phyloP scores from a whole-genome alignment of 441 rosid genomes.

The Macaranga tanarius region DNA sequence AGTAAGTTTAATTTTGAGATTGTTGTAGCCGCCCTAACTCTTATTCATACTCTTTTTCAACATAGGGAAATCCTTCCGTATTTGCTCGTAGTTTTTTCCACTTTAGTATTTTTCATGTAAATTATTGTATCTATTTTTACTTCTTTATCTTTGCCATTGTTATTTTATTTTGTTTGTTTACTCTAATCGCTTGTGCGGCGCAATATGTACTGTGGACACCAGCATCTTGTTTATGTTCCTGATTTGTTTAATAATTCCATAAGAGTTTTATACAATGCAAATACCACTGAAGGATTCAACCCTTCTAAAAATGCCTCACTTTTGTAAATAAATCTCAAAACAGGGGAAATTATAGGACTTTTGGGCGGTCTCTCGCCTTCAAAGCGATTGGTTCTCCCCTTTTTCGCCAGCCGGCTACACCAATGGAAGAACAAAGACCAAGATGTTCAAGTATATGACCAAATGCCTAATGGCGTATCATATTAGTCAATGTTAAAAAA shows the following conservation, averaged over 20 bases:
- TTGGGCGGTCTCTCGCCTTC: slow-evolving; percentile 34
- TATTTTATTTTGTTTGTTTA: too few species aligned
- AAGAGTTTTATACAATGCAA: slow-evolving; percentile 80
- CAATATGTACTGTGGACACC: slow-evolving; percentile 46
- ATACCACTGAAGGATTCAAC: slow-evolving; percentile 82
- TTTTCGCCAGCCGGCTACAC: slow-evolving; percentile 80
- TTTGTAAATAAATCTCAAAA: slow-evolving; percentile 63
- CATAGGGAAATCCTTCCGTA: too few species aligned
- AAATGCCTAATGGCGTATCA: slow-evolving; percentile 54
- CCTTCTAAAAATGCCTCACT: slow-evolving; percentile 68
- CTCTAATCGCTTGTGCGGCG: too few species aligned
- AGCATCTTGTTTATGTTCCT: slow-evolving; percentile 36
- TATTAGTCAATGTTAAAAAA: slow-evolving; percentile 52
- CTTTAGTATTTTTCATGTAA: too few species aligned
- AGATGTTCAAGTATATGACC: slow-evolving; percentile 53
- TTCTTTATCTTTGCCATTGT: too few species aligned
- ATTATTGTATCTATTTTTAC: too few species aligned
- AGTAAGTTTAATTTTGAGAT: too few species aligned
- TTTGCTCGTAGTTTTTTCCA: too few species aligned
- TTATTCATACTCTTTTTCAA: too few species aligned
- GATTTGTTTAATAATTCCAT: slow-evolving; percentile 57
- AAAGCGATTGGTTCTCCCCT: slow-evolving; percentile 46
- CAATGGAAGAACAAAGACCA: slow-evolving; percentile 64
- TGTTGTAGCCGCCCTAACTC: too few species aligned
- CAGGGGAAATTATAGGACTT: slow-evolving; percentile 47